Base-by-base conservation (phyloP, 2,329 filamentous ascomycete species). In the Thielaviopsis euricoi region DNA sequence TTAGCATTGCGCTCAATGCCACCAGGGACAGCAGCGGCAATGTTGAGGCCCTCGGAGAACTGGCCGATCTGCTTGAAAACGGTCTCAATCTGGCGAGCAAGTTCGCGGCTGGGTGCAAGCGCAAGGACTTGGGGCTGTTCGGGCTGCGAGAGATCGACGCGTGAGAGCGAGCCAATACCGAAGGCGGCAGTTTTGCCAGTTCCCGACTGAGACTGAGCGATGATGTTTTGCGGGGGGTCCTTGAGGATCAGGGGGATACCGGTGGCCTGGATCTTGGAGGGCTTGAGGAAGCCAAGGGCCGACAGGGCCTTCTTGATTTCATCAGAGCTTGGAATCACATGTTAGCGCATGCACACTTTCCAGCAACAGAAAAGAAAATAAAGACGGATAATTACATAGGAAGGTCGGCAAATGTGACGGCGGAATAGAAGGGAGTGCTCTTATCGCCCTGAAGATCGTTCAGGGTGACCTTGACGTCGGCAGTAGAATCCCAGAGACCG, bases 161-260 rank as follows among this genome's bases (percentile, higher is more conserved):
- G 88, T 60, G 87, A 87, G 48, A 98, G 79, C 61, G 95, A 86
- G 61, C 95, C 95, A 62, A 95, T 84, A 52, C 93, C 87, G 70
- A 98, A 98, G 22, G 93, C 93, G 21, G 90, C 93, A 0, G 93
- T 98, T 76, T 98, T 98, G 67, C 93, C 93, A 21, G 93, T 98
- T 65, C 93, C 93, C 1, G 93, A 98, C 71, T 98, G 93, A n/a
- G 93, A 98, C 72, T 98, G 93, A 3, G 90, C 93, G 67, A 98
- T 91, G 79, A 98, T 86, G 71, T 97, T 97, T 63, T 79, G 78
- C 0, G 91, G 86, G n/a, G 93, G 91, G 67, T 95, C 77, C 65
- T 80, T 75, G 62, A 98, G 80, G 67, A 98, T 86, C 58, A 98
- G 78, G 26, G 93, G 93, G 19, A 98, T 79, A 1, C 93, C 93